Conservation (phyloP, 73 alveolate genomes). For the Durusdinium trenchii region DNA sequence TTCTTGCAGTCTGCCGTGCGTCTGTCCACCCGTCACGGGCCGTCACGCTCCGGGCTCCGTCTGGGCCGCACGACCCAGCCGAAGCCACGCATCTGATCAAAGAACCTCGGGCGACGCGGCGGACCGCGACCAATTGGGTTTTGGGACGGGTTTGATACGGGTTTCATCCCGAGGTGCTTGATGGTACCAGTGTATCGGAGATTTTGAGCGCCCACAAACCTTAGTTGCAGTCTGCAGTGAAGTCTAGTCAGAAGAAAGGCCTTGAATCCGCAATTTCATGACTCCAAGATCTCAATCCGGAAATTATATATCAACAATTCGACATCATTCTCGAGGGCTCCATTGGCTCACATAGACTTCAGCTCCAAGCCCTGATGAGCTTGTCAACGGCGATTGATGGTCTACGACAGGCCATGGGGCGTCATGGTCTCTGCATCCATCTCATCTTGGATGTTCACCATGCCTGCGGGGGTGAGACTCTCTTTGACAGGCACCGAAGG, state of each 20-base stretch:
- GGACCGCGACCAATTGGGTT: neutral
- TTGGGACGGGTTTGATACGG: neutral
- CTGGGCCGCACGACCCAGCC: too few relatives aligned
- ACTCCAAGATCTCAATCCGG: too few relatives aligned
- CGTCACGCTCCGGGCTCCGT: too few relatives aligned
- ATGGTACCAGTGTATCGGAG: slow-evolving; percentile 90
- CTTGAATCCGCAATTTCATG: too few relatives aligned
- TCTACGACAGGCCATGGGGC: neutral
- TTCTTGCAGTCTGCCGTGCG: too few relatives aligned
- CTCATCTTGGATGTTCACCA: slow-evolving; percentile 81
- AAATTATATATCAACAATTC: too few relatives aligned
- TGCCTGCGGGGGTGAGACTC: slow-evolving; percentile 4
- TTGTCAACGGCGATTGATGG: neutral
- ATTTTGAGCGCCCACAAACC: slow-evolving; percentile 85
- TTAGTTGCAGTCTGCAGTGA: neutral
- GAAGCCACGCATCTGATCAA: slow-evolving; percentile 75
- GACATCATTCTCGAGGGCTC: neutral
- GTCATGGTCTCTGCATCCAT: slow-evolving; percentile 92
- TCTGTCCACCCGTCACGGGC: too few relatives aligned
- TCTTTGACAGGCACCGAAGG: neutral
- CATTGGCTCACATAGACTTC: neutral
- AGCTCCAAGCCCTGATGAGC: neutral
- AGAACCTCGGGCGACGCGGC: slow-evolving; percentile 52
- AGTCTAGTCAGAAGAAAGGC: neutral
- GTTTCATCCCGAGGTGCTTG: slow-evolving; percentile 27